Conservation (phyloP, 2,329 filamentous ascomycete species). For the Claviceps purpurea region DNA sequence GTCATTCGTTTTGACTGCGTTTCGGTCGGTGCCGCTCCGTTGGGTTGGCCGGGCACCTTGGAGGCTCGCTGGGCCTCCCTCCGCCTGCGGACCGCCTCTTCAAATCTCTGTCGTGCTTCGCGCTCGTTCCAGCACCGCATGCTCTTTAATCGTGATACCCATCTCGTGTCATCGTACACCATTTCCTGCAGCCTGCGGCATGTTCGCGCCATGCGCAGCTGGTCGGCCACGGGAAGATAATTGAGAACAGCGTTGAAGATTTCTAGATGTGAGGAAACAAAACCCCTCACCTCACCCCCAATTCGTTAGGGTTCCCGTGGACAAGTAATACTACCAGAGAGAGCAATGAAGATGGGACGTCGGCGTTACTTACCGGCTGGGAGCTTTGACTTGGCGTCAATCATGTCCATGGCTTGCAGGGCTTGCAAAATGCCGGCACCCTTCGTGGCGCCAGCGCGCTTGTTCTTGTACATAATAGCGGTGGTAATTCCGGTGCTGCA, state of each 20-base stretch:
- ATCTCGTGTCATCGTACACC: conserved; percentile 96
- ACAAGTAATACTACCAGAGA: background rate
- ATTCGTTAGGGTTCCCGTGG: background rate
- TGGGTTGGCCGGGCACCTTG: conserved; percentile 8
- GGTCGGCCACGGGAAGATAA: conserved; percentile 72
- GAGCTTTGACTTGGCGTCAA: conserved; percentile 62
- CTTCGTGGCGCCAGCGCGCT: conserved; percentile 24
- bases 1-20: conserved; percentile 26
- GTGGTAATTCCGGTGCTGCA: background rate
- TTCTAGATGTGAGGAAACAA: conserved; percentile 36
- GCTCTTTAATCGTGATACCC: conserved; percentile 71
- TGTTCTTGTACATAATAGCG: conserved; percentile 28
- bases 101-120: conserved; percentile 69
- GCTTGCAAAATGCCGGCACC: conserved; percentile 55
- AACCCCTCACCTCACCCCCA: too few species aligned
- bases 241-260: conserved; percentile 81
- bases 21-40: conserved; percentile 9
- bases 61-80: conserved; percentile 32
- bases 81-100: conserved; percentile 51
- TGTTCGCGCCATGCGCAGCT: conserved; percentile 71
- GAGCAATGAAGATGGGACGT: background rate
- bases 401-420: conserved; percentile 67
- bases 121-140: conserved; percentile 90
- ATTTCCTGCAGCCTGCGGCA: conserved; percentile 88
- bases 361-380: conserved; percentile 54